Percentiles rank a stretch among this genome's conserved stretches.
phyloP scores from a whole-genome alignment of 2,329 filamentous ascomycete species.

The Geosmithia putterillii region DNA sequence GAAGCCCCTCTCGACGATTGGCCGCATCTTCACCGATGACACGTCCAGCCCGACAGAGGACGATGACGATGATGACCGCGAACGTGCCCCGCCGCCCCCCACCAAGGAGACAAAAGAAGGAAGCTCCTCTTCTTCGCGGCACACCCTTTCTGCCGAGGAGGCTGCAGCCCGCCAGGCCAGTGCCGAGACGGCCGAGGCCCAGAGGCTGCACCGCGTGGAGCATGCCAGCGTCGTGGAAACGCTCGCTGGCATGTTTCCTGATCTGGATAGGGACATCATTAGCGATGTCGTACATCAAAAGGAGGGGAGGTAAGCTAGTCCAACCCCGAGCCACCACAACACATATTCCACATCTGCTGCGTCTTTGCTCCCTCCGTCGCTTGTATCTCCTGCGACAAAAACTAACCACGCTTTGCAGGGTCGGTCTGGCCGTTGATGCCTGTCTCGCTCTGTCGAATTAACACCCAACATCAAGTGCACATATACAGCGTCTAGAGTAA shows the following conservation, averaged over 20 bases:
- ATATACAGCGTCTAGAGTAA: too few species aligned
- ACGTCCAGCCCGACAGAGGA: slow-evolving; percentile 17
- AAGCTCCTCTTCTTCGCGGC: slow-evolving; percentile 15
- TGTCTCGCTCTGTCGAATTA: slow-evolving; percentile 55
- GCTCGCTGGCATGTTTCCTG: slow-evolving; percentile 90
- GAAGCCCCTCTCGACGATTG: slow-evolving; percentile 79
- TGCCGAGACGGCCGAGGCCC: slow-evolving; percentile 78
- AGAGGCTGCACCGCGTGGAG: slow-evolving; percentile 70
- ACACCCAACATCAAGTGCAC: too few species aligned
- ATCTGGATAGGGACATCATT: slow-evolving; percentile 86
- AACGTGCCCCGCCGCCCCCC: slow-evolving; percentile 11
- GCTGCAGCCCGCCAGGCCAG: slow-evolving; percentile 83
- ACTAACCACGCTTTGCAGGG: slow-evolving; percentile 31
- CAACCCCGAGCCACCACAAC: too few species aligned
- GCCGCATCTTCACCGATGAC: slow-evolving; percentile 80
- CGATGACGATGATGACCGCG: slow-evolving; percentile 3
- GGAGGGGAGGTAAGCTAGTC: slow-evolving; percentile 84
- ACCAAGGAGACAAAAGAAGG: slow-evolving; percentile 10
- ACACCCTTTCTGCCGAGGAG: slow-evolving; percentile 62
- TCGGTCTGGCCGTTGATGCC: slow-evolving; percentile 75
- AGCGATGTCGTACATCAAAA: slow-evolving; percentile 95
- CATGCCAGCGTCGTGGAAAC: slow-evolving; percentile 90
- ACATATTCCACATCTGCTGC: too few species aligned
- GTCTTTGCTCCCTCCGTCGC: too few species aligned
- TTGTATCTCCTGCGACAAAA: not conserved